Evolutionary conservation across 345 rosid genomes (phyloP), one percentile per base, ranked within the genome.

Genomic region (Euphorbia lathyris): DNA sequence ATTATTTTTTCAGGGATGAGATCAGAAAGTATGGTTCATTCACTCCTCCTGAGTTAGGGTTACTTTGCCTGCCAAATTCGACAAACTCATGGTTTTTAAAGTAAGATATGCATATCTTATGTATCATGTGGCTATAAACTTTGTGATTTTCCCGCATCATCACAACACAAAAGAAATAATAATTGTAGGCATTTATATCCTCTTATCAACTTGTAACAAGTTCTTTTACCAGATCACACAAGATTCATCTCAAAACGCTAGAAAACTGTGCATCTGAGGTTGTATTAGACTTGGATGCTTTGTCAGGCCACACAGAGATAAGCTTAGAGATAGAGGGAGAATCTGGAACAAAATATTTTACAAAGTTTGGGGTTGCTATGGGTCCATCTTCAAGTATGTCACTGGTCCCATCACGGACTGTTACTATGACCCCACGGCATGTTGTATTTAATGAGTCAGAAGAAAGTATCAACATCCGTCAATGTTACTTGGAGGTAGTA

Each of bases 271-370:
- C 85, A 68, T 84, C 84, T 40, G 88, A 88, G 81, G 82, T 91
- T 65, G 36, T 78, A 73, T 68, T 93, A 69, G 90, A 93, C 83
- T 79, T 93, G 73, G 96, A 88, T 83, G 81, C 90, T 71, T 77
- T 93, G 72, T 93, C 98, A 69, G 98, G 96, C 74, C 86, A 82
- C 63, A 83, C 98, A 63, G 98, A 93, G 79, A 65, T 88, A 78
- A 84, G 86, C 81, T 79, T 91, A 78, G 91, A 85, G 79, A 79
- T 74, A 67, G 80, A 78, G 66, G 81, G 85, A 75, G 85, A 81
- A 72, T 78, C 84, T 62, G 85, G 88, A 73, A 55, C 72, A 64
- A 86, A 76, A 74, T 83, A 71, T 83, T 78, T 88, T 73, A 74
- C 81, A 55, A 91, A 86, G 83, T 91, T 91, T 69, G 97, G 98